Base-by-base conservation (phyloP, 495 filamentous ascomycete species). In the Podospora sp. region DNA sequence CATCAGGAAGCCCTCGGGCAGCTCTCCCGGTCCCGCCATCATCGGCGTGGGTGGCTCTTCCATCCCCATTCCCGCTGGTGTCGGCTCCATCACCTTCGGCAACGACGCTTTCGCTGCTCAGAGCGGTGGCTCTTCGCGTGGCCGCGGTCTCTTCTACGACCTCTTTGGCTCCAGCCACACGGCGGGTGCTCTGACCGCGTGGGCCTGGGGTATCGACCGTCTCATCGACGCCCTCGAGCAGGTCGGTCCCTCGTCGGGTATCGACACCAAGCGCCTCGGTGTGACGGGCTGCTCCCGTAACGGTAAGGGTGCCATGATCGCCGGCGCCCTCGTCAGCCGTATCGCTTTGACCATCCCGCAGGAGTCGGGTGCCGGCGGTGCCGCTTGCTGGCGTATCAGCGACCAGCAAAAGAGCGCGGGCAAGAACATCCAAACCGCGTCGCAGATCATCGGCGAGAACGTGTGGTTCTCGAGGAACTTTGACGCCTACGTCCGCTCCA, bases 311-410 rank as follows among this genome's bases (percentile, higher is more conserved):
- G 82, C 83, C 50, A 79, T 85, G 65, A 59, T 85, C 40, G 79
- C 77, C 52, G 83, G 82, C 7, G 83, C 83, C 0, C 73, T 86
- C 24, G 81, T 83, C 50, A 68, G 77, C 58, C 83, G 83, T 64
- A 84, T 86, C 63, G 83, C 81, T n/a, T 78, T 86, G 56, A 82
- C 81, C n/a, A 78, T 86, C 52, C 83, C 83, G 20, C 83, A 86
- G 71, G 83, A 86, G 70, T 84, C 81, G 1, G 83, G 83, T 9
- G 77, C 81, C 0, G 83, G 83, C n/a, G 82, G 83, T 24, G 77
- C 82, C 2, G 83, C 83, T 16, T 85, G 82, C 78, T 86, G 83
- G 83, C 80, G 83, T 66, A 81, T 86, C 69, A 80, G 78, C 16
- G 84, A 85, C 71, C 65, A 65, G 35, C 72, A 83, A 63, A 77